A percentile compares a stretch with the other conserved stretches of the same genome.
Evolutionary conservation across 345 rosid genomes (phyloP).

Genomic region (Pistacia vera): DNA sequence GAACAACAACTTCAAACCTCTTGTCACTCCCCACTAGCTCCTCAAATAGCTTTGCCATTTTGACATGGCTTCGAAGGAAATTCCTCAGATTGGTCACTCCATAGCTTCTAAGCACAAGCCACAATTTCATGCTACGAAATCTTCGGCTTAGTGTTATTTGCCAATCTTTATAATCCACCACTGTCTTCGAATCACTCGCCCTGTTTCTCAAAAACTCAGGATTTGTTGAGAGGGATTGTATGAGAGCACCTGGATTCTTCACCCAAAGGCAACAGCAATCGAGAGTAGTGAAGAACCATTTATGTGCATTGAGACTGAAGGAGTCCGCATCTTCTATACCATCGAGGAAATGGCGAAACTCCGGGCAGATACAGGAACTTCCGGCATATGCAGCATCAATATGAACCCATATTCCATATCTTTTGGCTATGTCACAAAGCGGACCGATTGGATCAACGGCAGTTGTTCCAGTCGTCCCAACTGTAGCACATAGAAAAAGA

Average conservation of each 20-base stretch:
- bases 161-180: slow-evolving; percentile 61
- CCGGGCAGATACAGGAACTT: slow-evolving; percentile 51
- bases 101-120: slow-evolving; percentile 54
- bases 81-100: slow-evolving; percentile 44
- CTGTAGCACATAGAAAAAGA: slow-evolving; percentile 36
- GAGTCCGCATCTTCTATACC: slow-evolving; percentile 53
- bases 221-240: slow-evolving; percentile 36
- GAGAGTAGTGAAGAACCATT: slow-evolving; percentile 50
- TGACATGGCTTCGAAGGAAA: slow-evolving; percentile 40
- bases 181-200: slow-evolving; percentile 31
- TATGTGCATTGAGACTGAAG: slow-evolving; percentile 54
- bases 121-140: slow-evolving; percentile 47
- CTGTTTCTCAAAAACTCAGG: slow-evolving; percentile 48
- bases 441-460: slow-evolving; percentile 35
- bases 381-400: slow-evolving; percentile 60
- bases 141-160: slow-evolving; percentile 54
- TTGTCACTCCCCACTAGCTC: slow-evolving; percentile 32
- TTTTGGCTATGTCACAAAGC: slow-evolving; percentile 16
- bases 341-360: slow-evolving; percentile 41
- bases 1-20: slow-evolving; percentile 39
- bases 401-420: slow-evolving; percentile 46
- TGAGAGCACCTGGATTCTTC: slow-evolving; percentile 47
- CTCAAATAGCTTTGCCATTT: slow-evolving; percentile 47
- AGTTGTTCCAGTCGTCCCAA: slow-evolving; percentile 38
- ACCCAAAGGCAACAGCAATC: slow-evolving; percentile 66